Conservation (phyloP, 2,329 filamentous ascomycete genomes). For the Lachnellula cervina region DNA sequence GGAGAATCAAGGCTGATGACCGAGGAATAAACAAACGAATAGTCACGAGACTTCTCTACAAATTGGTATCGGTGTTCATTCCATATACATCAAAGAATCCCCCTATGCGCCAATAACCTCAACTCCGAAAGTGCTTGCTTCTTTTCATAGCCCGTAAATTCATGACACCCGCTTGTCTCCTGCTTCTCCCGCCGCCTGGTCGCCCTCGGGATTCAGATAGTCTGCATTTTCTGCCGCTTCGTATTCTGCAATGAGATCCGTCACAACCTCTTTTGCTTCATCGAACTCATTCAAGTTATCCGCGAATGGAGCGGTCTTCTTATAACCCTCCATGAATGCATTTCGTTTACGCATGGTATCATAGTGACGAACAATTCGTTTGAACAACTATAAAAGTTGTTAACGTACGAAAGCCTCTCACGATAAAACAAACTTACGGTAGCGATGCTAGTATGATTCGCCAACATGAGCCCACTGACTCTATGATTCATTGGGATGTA, state of each 20-base stretch:
- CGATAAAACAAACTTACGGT: constrained; percentile 52
- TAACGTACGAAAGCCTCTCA: constrained; percentile 1
- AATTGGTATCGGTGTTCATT: constrained; percentile 30
- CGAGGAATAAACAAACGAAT: neutral
- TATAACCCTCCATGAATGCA: constrained; percentile 93
- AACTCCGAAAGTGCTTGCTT: neutral
- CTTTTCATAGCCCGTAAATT: constrained; percentile 3
- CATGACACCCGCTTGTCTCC: constrained; percentile 26
- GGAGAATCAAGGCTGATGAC: neutral
- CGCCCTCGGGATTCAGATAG: constrained; percentile 66
- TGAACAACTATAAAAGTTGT: constrained; percentile 62
- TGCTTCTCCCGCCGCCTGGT: constrained; percentile 25
- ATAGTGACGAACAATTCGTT: constrained; percentile 87
- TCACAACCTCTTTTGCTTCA: constrained; percentile 85
- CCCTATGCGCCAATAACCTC: constrained; percentile 1
- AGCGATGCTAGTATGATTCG: constrained; percentile 95
- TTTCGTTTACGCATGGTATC: constrained; percentile 93
- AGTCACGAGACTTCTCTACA: constrained; percentile 1
- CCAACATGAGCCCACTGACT: constrained; percentile 94
- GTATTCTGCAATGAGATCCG: constrained; percentile 88
- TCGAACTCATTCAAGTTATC: constrained; percentile 94
- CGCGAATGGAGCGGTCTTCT: constrained; percentile 88
- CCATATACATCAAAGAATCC: constrained; percentile 5
- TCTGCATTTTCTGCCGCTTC: constrained; percentile 89
- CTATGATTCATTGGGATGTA: constrained; percentile 92